Percentiles rank a stretch among this genome's conserved stretches.
phyloP scores from a whole-genome alignment of 169 alveolate species.

The Neospora caninum region DNA sequence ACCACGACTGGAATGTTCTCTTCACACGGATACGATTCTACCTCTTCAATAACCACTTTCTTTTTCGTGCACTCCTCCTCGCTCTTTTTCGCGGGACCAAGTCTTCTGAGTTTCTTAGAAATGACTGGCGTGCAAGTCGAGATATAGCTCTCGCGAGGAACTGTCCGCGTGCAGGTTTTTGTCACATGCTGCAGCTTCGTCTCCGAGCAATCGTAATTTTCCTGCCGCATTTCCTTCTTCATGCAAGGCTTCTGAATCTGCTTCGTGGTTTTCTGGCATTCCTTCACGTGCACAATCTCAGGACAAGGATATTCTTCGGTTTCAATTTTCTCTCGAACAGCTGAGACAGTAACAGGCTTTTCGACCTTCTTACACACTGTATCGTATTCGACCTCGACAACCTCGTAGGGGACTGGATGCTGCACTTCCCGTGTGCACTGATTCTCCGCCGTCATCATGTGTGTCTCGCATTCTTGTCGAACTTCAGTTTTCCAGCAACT shows the following conservation, averaged over 20 bases:
- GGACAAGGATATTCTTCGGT: slow-evolving; percentile 65
- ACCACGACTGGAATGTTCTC: slow-evolving; percentile 59
- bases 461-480: slow-evolving; percentile 58
- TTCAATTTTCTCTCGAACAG: slow-evolving; percentile 38
- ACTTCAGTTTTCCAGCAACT: slow-evolving; percentile 67
- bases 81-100: slow-evolving; percentile 62
- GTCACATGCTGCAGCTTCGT: slow-evolving; percentile 58
- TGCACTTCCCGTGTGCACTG: slow-evolving; percentile 65
- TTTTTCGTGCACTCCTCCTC: slow-evolving; percentile 49
- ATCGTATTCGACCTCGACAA: slow-evolving; percentile 59
- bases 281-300: slow-evolving; percentile 60
- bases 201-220: slow-evolving; percentile 65
- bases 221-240: slow-evolving; percentile 34
- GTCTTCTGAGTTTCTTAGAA: slow-evolving; percentile 43
- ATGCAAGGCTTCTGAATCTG: slow-evolving; percentile 60
- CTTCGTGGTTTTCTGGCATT: slow-evolving; percentile 43
- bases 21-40: slow-evolving; percentile 63
- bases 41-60: slow-evolving; percentile 56
- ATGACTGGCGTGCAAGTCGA: slow-evolving; percentile 35
- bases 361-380: slow-evolving; percentile 56
- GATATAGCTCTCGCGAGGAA: slow-evolving; percentile 58
- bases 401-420: slow-evolving; percentile 50
- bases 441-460: slow-evolving; percentile 47
- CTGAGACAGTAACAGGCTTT: slow-evolving; percentile 11
- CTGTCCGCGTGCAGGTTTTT: slow-evolving; percentile 57